Base-by-base conservation (phyloP, 768 basidiomycete genomes). In the Serendipita sp. region DNA sequence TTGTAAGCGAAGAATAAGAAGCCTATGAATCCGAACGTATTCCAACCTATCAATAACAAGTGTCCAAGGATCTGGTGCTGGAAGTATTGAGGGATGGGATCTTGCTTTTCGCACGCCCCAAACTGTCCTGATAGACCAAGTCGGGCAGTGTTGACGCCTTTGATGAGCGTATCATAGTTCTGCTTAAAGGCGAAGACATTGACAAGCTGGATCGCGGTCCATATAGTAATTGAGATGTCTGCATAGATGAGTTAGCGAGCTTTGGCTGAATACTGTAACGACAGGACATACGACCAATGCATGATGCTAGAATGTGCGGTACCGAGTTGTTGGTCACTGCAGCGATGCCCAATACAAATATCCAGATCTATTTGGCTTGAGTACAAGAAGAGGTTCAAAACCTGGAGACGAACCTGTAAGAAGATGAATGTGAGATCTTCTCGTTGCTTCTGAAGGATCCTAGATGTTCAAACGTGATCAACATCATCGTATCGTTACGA, bases 381-480 rank as follows among this genome's bases (percentile, higher is more conserved):
- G 41, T 41, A 5, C 41, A 41, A 13, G 41, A 7, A 5, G 5
- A 41, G 24, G 11, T 60, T 28, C 56, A 10, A 34, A 60, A 10
- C 28, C 32, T 4, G 35, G 56, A 11, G 4, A 51, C 18, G n/a
- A 51, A 51, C 48, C 48, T 51, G 48, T 75, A 89, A 90, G 3
- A 79, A 77, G 46, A 90, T 83, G 73, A 89, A 89, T 10, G 84
- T 79, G 66, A 88, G 74, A 72, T 91, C 88, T 70, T 89, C 88
- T 34, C 88, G 83, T 71, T 86, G 81, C 35, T 86, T 88, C 70
- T 88, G 80, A 62, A 76, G 76, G 63, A 91, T 78, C 28, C 87
- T 89, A 67, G 30, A 45, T 16, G 13, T 41, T 41, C 41, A 5
- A 41, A 41, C 13, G 13, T 13, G 41, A 41, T 41, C 34, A 46